Percentiles rank a stretch among this genome's conserved stretches.
Conservation (phyloP, 768 basidiomycete species). For the Suillus subluteus region DNA sequence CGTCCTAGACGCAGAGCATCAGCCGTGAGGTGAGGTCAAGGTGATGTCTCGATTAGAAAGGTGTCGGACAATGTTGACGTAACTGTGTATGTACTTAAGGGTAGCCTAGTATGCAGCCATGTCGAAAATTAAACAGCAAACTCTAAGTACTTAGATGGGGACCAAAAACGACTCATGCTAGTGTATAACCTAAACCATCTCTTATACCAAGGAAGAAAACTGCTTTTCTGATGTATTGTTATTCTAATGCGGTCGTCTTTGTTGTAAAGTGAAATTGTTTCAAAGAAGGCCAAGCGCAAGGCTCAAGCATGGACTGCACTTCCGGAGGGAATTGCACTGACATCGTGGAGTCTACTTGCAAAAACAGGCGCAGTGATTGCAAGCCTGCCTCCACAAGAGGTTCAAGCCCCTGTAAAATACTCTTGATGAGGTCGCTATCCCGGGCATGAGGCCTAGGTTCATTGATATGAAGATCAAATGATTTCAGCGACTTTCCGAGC, state of each 20-base stretch:
- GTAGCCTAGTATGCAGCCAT: not conserved
- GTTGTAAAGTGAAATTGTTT: slow-evolving; percentile 10
- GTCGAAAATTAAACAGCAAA: not conserved
- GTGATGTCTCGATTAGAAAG: not conserved
- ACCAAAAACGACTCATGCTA: not conserved
- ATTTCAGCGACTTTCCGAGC: slow-evolving; percentile 10
- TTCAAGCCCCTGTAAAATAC: slow-evolving; percentile 4
- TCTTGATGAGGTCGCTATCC: not conserved
- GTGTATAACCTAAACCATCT: not conserved
- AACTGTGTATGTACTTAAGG: not conserved
- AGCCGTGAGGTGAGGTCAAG: not conserved
- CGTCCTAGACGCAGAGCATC: not conserved
- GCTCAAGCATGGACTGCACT: slow-evolving; percentile 7
- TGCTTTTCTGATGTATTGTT: not conserved
- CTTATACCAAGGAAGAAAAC: not conserved
- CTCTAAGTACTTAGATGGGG: not conserved
- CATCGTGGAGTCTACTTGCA: not conserved
- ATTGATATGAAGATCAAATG: slow-evolving; percentile 13
- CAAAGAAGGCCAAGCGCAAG: slow-evolving; percentile 13
- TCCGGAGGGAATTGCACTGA: not conserved
- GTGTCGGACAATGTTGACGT: not conserved
- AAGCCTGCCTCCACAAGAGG: slow-evolving; percentile 11
- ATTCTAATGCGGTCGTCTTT: not conserved
- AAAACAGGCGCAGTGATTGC: slow-evolving; percentile 6
- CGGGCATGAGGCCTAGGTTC: not conserved